These are phyloP conservation scores for Cladorrhinum sp. DNA, from an alignment of 2,329 filamentous ascomycete genomes.

Conservation along the genomic window DNA sequence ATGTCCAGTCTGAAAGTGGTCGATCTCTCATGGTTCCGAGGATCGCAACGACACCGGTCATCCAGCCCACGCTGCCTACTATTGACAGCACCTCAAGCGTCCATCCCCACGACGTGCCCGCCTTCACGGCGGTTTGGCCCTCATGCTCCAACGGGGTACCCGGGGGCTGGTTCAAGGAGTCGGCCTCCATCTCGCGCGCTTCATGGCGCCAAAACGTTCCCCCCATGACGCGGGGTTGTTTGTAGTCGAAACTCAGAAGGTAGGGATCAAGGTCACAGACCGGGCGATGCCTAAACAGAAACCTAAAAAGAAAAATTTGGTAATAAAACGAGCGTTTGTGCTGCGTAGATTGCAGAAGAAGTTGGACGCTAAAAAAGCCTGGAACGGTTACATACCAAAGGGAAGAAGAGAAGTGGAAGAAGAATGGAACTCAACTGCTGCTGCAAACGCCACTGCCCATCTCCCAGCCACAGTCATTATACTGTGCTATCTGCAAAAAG, in stretches of 20 bases:
- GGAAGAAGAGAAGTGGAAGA: too few relatives aligned
- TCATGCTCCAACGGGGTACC: background rate
- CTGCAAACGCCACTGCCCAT: too few relatives aligned
- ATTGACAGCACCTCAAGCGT: slow-evolving; percentile 13
- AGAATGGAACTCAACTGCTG: too few relatives aligned
- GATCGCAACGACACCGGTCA: slow-evolving; percentile 13
- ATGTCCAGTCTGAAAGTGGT: slow-evolving; percentile 13
- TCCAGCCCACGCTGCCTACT: slow-evolving; percentile 3
- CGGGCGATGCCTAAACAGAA: background rate
- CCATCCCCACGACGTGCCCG: slow-evolving; percentile 1
- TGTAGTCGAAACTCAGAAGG: background rate
- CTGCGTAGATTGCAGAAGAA: too few relatives aligned
- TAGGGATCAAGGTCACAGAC: background rate
- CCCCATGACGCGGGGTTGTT: background rate
- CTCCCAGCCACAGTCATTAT: background rate
- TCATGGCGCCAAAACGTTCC: background rate
- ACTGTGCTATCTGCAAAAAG: background rate
- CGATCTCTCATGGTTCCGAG: slow-evolving; percentile 13
- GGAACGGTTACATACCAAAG: too few relatives aligned
- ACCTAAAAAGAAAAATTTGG: too few relatives aligned
- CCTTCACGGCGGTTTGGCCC: background rate
- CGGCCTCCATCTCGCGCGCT: background rate
- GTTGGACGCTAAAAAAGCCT: too few relatives aligned
- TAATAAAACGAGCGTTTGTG: too few relatives aligned
- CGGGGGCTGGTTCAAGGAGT: background rate